A percentile compares a stretch with the other conserved stretches of the same genome.
phyloP scores from a whole-genome alignment of 805 yeast species.

The Dipodascus geniculatus region DNA sequence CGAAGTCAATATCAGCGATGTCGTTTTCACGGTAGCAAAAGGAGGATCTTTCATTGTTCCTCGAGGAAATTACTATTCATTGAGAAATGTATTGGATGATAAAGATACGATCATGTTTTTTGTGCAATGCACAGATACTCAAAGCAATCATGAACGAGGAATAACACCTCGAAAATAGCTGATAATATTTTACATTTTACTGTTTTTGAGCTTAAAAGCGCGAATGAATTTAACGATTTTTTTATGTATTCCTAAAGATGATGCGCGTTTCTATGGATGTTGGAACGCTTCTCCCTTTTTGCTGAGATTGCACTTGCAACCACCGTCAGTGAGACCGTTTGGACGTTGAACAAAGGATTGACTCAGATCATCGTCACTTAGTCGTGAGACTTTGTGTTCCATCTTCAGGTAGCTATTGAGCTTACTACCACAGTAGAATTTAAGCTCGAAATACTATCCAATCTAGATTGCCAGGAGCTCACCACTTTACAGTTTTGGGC shows the following conservation, averaged over 20 bases:
- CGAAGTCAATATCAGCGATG: constrained; percentile 52
- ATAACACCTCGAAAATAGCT: background rate
- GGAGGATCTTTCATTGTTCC: constrained; percentile 83
- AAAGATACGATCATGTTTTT: constrained; percentile 55
- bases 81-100: constrained; percentile 47
- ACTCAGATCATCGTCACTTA: background rate
- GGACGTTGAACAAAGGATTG: background rate
- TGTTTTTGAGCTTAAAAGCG: background rate
- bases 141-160: constrained; percentile 3
- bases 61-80: constrained; percentile 58
- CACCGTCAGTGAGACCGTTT: no score
- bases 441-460: no score
- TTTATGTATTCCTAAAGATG: no score
- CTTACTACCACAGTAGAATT: no score
- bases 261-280: no score
- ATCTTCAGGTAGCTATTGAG: no score
- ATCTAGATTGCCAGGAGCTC: no score
- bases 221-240: background rate
- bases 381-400: no score
- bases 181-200: background rate
- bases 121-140: constrained; percentile 45
- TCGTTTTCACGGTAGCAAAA: constrained; percentile 44
- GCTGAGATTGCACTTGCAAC: no score
- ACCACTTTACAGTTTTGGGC: background rate
- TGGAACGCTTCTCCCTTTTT: no score